Base-by-base conservation (phyloP, 2,329 filamentous ascomycete species). In the Fusarium pseudoanthophilum region DNA sequence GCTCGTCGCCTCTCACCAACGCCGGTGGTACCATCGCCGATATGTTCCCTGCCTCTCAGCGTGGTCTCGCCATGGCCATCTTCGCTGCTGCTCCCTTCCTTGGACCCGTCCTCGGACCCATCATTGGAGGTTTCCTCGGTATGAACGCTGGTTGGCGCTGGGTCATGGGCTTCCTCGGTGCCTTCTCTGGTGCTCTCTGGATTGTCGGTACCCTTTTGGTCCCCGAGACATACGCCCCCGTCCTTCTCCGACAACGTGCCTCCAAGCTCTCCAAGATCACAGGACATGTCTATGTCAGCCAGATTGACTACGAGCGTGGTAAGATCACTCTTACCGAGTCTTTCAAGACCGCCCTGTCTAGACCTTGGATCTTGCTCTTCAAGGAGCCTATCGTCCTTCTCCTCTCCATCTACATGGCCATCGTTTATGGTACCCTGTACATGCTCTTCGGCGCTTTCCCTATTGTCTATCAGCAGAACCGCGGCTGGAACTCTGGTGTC, bases 131-230 rank as follows among this genome's bases (percentile, higher is more conserved):
- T 14, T 95, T 90, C 77, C 83, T 95, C 2, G 86, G 87, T 15
- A 91, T 94, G 77, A 87, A 87, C 3, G 82, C 84, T 0, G 91
- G 91, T n/a, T 95, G 93, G 93, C 84, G 93, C 73, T 95, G 92
- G 92, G 84, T 95, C 0, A 95, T 95, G 83, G 94, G 92, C 90
- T 88, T 96, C 73, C 92, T 95, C 76, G 84, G 95, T 9, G 95
- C 96, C 75, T 80, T 95, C 13, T 85, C 40, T 7, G 90, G 86
- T 20, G 79, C 90, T 58, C 88, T 91, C 71, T 95, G 91, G 89
- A 72, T 91, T 28, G 74, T 94, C 51, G 93, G 95, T 79, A 91
- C 91, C 21, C 93, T 95, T 80, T 94, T 93, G 14, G 91, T 96
- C 0, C 93, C 93, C 0, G 94, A 97, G 81, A 97, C 94, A 0